Evolutionary conservation across 2,329 filamentous ascomycete genomes (phyloP).

Genomic region (Epichloe festucae): DNA sequence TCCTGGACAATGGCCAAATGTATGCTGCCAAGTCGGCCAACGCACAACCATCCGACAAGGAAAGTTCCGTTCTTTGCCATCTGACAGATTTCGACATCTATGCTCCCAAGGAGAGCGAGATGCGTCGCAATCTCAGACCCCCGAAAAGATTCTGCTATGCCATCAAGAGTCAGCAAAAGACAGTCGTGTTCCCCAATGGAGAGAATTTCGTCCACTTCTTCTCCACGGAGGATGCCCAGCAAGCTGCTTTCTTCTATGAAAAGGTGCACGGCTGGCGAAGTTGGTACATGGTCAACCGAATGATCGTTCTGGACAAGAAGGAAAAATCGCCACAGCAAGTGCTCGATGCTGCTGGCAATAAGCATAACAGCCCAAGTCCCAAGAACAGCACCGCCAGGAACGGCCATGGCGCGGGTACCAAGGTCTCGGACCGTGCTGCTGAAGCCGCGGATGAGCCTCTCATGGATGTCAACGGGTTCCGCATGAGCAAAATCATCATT

Average conservation of each 20-base stretch:
- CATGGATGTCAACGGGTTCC: slow-evolving; percentile 10
- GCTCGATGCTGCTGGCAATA: neutral
- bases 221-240: slow-evolving; percentile 56
- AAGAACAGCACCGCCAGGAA: slow-evolving; percentile 3
- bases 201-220: slow-evolving; percentile 91
- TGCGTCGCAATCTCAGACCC: slow-evolving; percentile 64
- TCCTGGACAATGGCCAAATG: slow-evolving; percentile 63
- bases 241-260: slow-evolving; percentile 57
- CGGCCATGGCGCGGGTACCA: neutral
- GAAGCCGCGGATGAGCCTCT: slow-evolving; percentile 4
- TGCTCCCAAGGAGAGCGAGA: slow-evolving; percentile 54
- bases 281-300: slow-evolving; percentile 74
- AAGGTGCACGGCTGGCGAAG: slow-evolving; percentile 73
- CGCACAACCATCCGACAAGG: slow-evolving; percentile 49
- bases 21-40: slow-evolving; percentile 55
- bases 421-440: neutral
- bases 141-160: slow-evolving; percentile 80
- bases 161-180: slow-evolving; percentile 85
- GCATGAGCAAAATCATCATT: slow-evolving; percentile 5
- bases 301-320: slow-evolving; percentile 35
- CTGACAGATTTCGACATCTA: slow-evolving; percentile 91
- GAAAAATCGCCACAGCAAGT: slow-evolving; percentile 11
- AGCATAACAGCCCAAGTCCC: neutral
- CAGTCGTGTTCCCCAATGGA: slow-evolving; percentile 66
- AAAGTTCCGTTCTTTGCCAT: slow-evolving; percentile 61